Conservation (phyloP, 352 stramenopile genomes). For the Phytopythium cucurbitacearum region DNA sequence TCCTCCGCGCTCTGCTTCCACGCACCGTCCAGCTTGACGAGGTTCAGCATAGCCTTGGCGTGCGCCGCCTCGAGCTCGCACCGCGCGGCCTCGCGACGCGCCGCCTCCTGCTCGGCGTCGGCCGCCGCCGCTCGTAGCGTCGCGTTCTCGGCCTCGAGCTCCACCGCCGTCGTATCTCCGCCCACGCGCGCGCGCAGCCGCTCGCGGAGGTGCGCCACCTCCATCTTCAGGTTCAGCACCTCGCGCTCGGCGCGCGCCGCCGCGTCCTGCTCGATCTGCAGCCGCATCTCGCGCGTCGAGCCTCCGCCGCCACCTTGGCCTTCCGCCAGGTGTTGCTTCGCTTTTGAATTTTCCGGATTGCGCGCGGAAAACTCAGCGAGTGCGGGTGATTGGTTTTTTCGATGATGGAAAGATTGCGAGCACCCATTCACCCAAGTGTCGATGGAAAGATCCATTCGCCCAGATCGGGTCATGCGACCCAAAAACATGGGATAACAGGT, state of each 20-base stretch:
- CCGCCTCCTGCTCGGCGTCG: conserved; percentile 48
- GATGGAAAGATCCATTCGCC: too few species aligned
- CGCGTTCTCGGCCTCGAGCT: conserved; percentile 78
- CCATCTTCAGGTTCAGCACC: conserved; percentile 85
- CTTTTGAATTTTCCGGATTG: too few species aligned
- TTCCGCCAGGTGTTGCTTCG: too few species aligned
- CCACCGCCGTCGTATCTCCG: conserved; percentile 62
- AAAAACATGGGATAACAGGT: too few species aligned
- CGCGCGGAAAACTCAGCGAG: too few species aligned
- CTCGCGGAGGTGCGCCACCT: conserved; percentile 71
- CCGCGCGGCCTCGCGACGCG: conserved; percentile 32
- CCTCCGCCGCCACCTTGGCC: too few species aligned
- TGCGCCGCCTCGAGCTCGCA: conserved; percentile 53
- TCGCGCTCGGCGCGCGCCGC: conserved; percentile 56
- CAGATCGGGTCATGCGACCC: too few species aligned
- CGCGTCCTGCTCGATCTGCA: conserved; percentile 46
- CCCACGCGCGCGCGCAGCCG: conserved; percentile 67
- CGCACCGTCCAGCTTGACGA: conserved; percentile 66
- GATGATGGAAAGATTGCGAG: too few species aligned
- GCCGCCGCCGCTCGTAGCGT: conserved; percentile 50
- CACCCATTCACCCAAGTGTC: too few species aligned
- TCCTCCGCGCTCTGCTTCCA: conserved; percentile 52
- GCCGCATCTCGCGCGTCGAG: conserved; percentile 9
- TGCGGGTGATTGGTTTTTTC: too few species aligned
- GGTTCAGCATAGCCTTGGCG: conserved; percentile 58